Evolutionary conservation across 345 rosid genomes (phyloP), one percentile per base, ranked within the genome.

Genomic region (Moricandia moricandioides): DNA sequence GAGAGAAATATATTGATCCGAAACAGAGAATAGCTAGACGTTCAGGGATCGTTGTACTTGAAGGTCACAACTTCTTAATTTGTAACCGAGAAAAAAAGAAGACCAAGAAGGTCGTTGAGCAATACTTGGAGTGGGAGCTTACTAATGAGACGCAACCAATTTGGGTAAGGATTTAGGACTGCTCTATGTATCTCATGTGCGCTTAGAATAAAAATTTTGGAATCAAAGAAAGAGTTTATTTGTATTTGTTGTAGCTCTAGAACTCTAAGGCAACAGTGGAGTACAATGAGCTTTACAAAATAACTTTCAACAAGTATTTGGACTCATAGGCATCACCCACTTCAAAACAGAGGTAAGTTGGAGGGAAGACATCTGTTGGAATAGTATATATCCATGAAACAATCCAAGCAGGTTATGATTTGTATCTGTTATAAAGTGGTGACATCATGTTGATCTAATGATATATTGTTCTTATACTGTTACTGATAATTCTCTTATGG

Each of bases 111-210:
- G 89, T 94, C 47, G 89, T 94, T 51, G 98, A 94, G 83, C 87
- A 72, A 71, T 94, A 86, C 82, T 94, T 97, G 98, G 98, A 94
- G 80, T 91, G 97, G 98, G 96, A 88, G 65, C 93, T 88, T 21
- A 80, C 88, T 2, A 94, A 94, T 78, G 98, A 94, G 87, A 94
- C 97, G 6, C 96, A 94, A 71, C 98, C 98, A 63, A 83, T 94
- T 62, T 94, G 98, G 97, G 97, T 91, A 71, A 67, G 62, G 64
- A 68, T 29, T 29, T 29, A 29, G 31, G 31, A 29, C 39, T 73
- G 13, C 17, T 24, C 45, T 13, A 33, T 61, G 40, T 59, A 29
- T 33, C 30, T 27, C 58, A 17, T 12, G 4, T 51, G 24, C 29
- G 57, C 43, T 27, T 45, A 35, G 5, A 30, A 66, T 70, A 37